Evolutionary conservation across 2,329 filamentous ascomycete genomes (phyloP).

Genomic region (Colletotrichum tamarilloi): DNA sequence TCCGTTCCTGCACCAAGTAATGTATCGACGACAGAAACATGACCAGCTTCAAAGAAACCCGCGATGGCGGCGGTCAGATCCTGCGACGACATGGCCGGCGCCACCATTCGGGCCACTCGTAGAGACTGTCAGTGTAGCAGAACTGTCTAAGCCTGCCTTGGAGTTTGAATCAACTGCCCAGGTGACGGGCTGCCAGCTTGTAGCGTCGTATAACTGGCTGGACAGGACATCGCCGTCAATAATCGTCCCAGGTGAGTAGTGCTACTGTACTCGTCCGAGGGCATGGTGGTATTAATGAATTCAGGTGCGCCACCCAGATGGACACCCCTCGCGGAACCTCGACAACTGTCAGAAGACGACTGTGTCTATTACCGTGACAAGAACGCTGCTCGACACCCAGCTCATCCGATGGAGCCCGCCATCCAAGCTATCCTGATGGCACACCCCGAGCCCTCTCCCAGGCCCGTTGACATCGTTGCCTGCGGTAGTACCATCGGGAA

Average conservation of each 20-base stretch:
- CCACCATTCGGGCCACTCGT: conserved; percentile 27
- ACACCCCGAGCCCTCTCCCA: conserved; percentile 46
- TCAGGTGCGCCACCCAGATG: conserved; percentile 62
- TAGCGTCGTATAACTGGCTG: conserved; percentile 53
- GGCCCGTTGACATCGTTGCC: conserved; percentile 63
- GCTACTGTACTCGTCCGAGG: too few species aligned
- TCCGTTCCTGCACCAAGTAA: background rate
- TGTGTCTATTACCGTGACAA: conserved; percentile 64
- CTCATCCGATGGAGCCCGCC: conserved; percentile 62
- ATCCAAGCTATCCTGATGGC: conserved; percentile 50
- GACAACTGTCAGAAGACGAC: conserved; percentile 54
- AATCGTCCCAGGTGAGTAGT: conserved; percentile 45
- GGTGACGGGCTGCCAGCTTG: conserved; percentile 28
- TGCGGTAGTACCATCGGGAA: conserved; percentile 72
- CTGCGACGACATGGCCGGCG: background rate
- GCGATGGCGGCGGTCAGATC: background rate
- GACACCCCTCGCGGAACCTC: conserved; percentile 52
- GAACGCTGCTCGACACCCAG: conserved; percentile 62
- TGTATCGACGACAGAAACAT: background rate
- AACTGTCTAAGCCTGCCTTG: background rate
- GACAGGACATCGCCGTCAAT: conserved; percentile 41
- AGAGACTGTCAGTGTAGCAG: background rate
- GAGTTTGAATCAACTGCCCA: background rate
- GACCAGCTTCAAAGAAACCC: background rate
- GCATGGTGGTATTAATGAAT: background rate